A percentile compares a stretch with the other conserved stretches of the same genome.
Conservation (phyloP, 371 early-diverging fungal species). For the Mortierella sp. region DNA sequence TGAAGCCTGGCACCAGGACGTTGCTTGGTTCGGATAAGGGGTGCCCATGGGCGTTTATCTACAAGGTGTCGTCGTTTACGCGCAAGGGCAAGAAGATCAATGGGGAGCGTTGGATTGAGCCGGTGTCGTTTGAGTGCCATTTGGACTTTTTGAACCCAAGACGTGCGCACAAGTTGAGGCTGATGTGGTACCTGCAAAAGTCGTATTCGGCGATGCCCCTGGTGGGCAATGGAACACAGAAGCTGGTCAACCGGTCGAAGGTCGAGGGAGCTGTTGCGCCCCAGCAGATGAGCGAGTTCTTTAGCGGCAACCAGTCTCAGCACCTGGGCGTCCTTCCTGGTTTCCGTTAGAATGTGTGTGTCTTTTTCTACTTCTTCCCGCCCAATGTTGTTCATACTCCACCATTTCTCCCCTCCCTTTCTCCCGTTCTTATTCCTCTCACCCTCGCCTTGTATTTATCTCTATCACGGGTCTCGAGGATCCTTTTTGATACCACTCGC, state of each 20-base stretch:
- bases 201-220: constrained; percentile 42
- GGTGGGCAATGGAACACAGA: constrained; percentile 27
- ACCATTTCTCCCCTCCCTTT: not conserved
- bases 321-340: constrained; percentile 3
- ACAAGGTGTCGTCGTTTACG: constrained; percentile 55
- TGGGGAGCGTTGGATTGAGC: constrained; percentile 55
- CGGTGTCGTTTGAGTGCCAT: constrained; percentile 53
- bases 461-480: not conserved
- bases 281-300: constrained; percentile 46
- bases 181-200: constrained; percentile 56
- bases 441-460: not conserved
- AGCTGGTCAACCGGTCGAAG: constrained; percentile 42
- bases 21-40: constrained; percentile 54
- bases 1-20: constrained; percentile 51
- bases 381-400: no score
- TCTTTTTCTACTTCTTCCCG: not conserved
- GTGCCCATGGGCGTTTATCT: constrained; percentile 56
- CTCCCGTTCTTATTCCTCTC: not conserved
- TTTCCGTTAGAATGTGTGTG: constrained; percentile 1
- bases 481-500: not conserved
- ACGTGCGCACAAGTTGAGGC: constrained; percentile 45
- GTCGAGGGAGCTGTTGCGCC: constrained; percentile 44
- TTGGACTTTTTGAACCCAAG: constrained; percentile 54
- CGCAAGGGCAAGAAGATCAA: constrained; percentile 54
- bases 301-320: constrained; percentile 20